Base-by-base conservation (phyloP, 257 asterid genomes). In the Coffea eugenioides region DNA sequence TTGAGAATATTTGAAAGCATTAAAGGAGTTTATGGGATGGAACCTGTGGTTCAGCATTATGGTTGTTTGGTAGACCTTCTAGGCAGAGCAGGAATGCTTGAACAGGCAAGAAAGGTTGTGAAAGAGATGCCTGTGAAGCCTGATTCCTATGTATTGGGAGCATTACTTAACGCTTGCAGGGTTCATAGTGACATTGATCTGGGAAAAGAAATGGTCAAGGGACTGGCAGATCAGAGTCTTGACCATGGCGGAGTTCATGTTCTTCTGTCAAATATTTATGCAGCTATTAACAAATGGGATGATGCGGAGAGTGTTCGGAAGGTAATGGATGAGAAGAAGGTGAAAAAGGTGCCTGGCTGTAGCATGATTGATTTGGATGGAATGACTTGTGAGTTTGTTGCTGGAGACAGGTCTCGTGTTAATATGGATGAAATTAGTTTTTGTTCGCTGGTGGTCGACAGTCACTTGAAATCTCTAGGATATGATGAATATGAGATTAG, bases 1-100 rank as follows among this genome's bases (percentile, higher is more conserved):
- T 65, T 88, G 81, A 69, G 78, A 62, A 86, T 90, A 16, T 88
- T 88, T 51, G 31, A 48, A 48, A 87, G 83, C 81, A 90, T 90
- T 89, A 71, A 25, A 54, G 78, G 70, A 23, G 85, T 77, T 75
- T 79, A 91, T 72, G 86, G 88, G 36, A 74, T 88, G 11, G 78
- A 80, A 49, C 89, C 91, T 2, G 81, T 77, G 72, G 67, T 86
- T 46, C 75, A 87, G 46, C 94, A 88, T 69, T 88, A 82, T 21
- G 90, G 92, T 18, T 88, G 94, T 46, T 81, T 90, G 62, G 88
- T 91, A 61, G 92, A 90, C 77, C 94, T 90, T 69, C 61, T 90
- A 13, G 88, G 86, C 41, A 77, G 90, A 72, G 88, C 87, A 0
- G 90, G 90, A 25, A 65, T 84, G 82, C 73, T 91, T 57, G 87